phyloP scores from a whole-genome alignment of 2,329 filamentous ascomycete species.

The Madurella fahalii region DNA sequence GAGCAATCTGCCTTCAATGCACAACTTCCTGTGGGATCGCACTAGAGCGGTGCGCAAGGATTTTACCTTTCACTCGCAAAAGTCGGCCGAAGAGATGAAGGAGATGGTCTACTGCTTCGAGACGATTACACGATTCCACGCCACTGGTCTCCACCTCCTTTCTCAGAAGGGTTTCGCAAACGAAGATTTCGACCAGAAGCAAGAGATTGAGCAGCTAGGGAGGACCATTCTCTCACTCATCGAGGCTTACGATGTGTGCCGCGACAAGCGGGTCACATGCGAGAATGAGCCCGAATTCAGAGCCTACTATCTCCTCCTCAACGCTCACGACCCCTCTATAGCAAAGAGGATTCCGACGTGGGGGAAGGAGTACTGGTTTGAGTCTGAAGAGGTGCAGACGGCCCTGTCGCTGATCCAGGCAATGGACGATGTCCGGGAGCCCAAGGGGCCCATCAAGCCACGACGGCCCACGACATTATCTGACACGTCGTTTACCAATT shows the following conservation, averaged over 20 bases:
- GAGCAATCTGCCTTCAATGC: conserved; percentile 50
- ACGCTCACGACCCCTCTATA: conserved; percentile 55
- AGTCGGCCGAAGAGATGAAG: conserved; percentile 53
- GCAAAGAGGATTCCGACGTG: conserved; percentile 53
- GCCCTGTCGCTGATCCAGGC: conserved; percentile 58
- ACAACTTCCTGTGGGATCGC: conserved; percentile 65
- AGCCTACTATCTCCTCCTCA: conserved; percentile 61
- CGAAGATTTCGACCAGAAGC: conserved; percentile 61
- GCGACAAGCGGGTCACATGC: conserved; percentile 53
- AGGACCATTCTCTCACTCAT: conserved; percentile 62
- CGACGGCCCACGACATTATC: conserved; percentile 46
- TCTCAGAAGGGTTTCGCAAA: conserved; percentile 52
- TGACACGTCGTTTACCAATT: conserved; percentile 48
- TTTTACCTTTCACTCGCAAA: conserved; percentile 62
- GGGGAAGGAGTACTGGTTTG: conserved; percentile 51
- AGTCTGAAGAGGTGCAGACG: conserved; percentile 56
- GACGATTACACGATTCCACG: conserved; percentile 63
- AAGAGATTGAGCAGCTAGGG: conserved; percentile 64
- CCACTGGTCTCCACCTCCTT: conserved; percentile 60
- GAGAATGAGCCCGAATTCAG: conserved; percentile 63
- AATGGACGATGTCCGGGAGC: conserved; percentile 54
- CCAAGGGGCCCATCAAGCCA: conserved; percentile 54
- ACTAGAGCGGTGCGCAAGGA: conserved; percentile 65
- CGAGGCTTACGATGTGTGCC: conserved; percentile 63
- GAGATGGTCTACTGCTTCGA: conserved; percentile 62